Conservation (phyloP, 2,329 filamentous ascomycete species). For the Fusarium siculi region DNA sequence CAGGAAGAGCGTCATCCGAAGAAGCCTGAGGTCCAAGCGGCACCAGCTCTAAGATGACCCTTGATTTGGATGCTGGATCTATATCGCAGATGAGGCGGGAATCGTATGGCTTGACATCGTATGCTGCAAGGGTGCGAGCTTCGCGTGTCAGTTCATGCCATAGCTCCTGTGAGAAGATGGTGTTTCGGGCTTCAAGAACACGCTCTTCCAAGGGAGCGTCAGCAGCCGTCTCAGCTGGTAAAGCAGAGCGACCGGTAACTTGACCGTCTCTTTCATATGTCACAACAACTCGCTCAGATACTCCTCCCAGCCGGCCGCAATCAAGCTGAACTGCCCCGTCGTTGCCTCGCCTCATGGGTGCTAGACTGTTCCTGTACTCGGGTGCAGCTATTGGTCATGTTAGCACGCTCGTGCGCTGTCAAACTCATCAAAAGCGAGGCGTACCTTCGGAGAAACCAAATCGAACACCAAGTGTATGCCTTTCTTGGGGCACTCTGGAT, state of each 20-base stretch:
- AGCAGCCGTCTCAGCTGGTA: slow-evolving; percentile 64
- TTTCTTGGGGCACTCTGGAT: slow-evolving; percentile 78
- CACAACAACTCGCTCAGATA: slow-evolving; percentile 72
- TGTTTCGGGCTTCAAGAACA: slow-evolving; percentile 80
- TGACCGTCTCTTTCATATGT: slow-evolving; percentile 68
- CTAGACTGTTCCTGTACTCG: slow-evolving; percentile 76
- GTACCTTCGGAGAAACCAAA: slow-evolving; percentile 86
- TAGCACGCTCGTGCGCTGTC: slow-evolving; percentile 31
- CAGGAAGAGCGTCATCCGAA: slow-evolving; percentile 49
- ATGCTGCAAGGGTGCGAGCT: slow-evolving; percentile 75
- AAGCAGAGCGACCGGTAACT: slow-evolving; percentile 66
- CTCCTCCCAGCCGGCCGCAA: slow-evolving; percentile 61
- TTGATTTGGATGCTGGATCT: slow-evolving; percentile 59
- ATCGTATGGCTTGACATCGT: slow-evolving; percentile 73
- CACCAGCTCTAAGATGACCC: slow-evolving; percentile 74
- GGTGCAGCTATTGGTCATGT: slow-evolving; percentile 57
- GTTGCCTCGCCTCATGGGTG: slow-evolving; percentile 77
- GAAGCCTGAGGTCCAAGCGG: slow-evolving; percentile 59
- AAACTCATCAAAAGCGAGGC: slow-evolving; percentile 13
- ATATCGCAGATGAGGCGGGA: slow-evolving; percentile 66
- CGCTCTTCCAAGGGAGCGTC: slow-evolving; percentile 69
- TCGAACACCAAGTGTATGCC: slow-evolving; percentile 81
- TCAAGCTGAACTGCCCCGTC: slow-evolving; percentile 83
- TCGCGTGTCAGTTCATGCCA: slow-evolving; percentile 92
- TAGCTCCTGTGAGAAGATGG: slow-evolving; percentile 84